Evolutionary conservation across 176 grass and related monocot genomes (phyloP).

Genomic region (Miscanthus lutarioriparius): DNA sequence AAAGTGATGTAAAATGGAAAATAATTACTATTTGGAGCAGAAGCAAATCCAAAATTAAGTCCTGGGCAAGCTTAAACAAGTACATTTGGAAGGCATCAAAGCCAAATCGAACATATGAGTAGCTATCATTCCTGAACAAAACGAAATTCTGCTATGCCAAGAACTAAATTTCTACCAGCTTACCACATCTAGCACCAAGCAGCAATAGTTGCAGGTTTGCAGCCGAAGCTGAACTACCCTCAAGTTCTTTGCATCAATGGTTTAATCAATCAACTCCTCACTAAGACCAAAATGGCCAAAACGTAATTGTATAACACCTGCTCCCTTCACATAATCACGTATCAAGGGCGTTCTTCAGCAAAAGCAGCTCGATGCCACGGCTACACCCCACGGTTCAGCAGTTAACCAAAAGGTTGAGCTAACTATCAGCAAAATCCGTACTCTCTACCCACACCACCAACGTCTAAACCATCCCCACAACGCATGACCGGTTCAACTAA

Average conservation of each 20-base stretch:
- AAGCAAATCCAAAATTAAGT: neutral
- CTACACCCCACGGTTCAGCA: neutral
- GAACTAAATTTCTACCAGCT: neutral
- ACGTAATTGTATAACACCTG: neutral
- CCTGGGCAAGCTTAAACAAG: neutral
- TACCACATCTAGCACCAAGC: neutral
- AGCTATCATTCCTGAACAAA: neutral
- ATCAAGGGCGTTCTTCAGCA: neutral
- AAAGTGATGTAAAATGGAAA: neutral
- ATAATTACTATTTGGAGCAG: neutral
- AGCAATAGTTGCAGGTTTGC: neutral
- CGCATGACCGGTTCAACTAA: constrained; percentile 19
- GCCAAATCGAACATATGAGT: neutral
- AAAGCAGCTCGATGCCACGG: neutral
- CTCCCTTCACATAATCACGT: neutral
- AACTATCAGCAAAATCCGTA: constrained; percentile 29
- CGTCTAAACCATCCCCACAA: neutral
- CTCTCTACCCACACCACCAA: neutral
- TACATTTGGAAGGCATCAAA: constrained; percentile 2
- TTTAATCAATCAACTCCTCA: neutral
- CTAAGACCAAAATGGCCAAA: neutral
- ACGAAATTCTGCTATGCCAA: neutral
- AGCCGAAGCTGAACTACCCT: neutral
- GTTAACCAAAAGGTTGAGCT: constrained; percentile 27
- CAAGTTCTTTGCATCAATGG: neutral